Percentiles rank a stretch among this genome's conserved stretches.
Evolutionary conservation across 2,329 filamentous ascomycete species (phyloP).

Genomic region (Penicillium sp.): DNA sequence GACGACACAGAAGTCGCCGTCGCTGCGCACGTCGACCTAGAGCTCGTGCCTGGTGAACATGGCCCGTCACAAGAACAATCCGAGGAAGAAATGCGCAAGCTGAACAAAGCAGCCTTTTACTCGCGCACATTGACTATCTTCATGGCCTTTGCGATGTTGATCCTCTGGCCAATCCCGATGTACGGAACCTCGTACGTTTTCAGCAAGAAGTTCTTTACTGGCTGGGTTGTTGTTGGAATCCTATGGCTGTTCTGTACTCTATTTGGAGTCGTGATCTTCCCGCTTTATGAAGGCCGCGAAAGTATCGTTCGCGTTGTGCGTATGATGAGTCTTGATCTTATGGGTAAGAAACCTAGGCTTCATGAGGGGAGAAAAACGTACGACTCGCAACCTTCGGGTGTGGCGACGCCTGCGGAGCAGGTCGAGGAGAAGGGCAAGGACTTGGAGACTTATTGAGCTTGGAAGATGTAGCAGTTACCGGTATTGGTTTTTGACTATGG

Average conservation of each 20-base stretch:
- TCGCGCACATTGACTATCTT: slow-evolving; percentile 58
- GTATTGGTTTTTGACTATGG: background rate
- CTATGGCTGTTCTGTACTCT: slow-evolving; percentile 75
- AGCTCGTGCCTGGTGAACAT: slow-evolving; percentile 57
- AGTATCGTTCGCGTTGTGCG: slow-evolving; percentile 63
- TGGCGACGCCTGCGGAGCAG: slow-evolving; percentile 50
- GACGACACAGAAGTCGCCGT: slow-evolving; percentile 73
- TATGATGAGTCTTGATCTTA: slow-evolving; percentile 62
- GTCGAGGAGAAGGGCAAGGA: slow-evolving; percentile 32
- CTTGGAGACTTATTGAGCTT: slow-evolving; percentile 2
- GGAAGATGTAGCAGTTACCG: background rate
- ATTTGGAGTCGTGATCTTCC: slow-evolving; percentile 74
- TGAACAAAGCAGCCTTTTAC: slow-evolving; percentile 55
- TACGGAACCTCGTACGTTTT: slow-evolving; percentile 82
- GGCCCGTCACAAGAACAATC: slow-evolving; percentile 36
- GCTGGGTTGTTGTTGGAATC: slow-evolving; percentile 74
- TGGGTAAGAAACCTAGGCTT: slow-evolving; percentile 35
- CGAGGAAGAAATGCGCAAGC: slow-evolving; percentile 48
- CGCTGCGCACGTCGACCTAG: slow-evolving; percentile 63
- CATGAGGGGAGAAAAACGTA: slow-evolving; percentile 39
- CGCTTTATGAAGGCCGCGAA: slow-evolving; percentile 72
- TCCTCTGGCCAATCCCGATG: slow-evolving; percentile 92
- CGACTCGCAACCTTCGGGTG: slow-evolving; percentile 43
- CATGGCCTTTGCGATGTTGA: slow-evolving; percentile 68
- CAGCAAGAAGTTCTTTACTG: slow-evolving; percentile 76